Base-by-base conservation (phyloP, 2,329 filamentous ascomycete genomes). In the Colletotrichum truncatum region DNA sequence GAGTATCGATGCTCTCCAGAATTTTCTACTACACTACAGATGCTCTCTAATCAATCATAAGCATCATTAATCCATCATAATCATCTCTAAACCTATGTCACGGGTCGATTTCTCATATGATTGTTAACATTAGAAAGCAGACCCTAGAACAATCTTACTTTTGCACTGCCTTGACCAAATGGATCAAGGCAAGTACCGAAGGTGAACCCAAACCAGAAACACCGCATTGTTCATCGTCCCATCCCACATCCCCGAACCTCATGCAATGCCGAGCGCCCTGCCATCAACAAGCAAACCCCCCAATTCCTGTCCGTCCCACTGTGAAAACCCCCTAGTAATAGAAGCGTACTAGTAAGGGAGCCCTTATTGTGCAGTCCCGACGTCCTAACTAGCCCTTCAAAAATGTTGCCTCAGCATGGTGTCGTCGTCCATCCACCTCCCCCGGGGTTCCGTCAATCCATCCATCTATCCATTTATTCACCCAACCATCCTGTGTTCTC, bases 201-300 rank as follows among this genome's bases (percentile, higher is more conserved):
- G 21, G 30, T 23, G 54, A 57, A 57, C 52, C 52, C 52, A 54
- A 64, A 66, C 49, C 36, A 66, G 63, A 66, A 66, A 66, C 63
- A 51, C 49, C 63, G 63, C 63, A 66, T 63, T 66, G 63, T 66
- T 56, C 49, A 34, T 56, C 63, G 43, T 66, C 63, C 57, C 63
- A 66, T 63, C 57, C 28, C 32, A 11, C 41, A 46, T 41, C 36
- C 34, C 43, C 48, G 62, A 65, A 65, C 49, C 57, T 65, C 57
- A 62, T 63, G 63, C 58, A 51, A 49, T 30, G 41, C 38, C 16
- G 11, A 12, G 12, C 48, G 14, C 39, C 25, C n/a, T 32, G 23
- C 23, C 16, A 34, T 41, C 30, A n/a, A n/a, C 45, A 32, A 32
- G 45, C 30, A 52, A 52, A 36, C 30, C 12, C 11, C 25, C 23